These are phyloP conservation scores for Sclerotinia nivalis DNA, from an alignment of 2,329 filamentous ascomycete species.

Conservation along the genomic window DNA sequence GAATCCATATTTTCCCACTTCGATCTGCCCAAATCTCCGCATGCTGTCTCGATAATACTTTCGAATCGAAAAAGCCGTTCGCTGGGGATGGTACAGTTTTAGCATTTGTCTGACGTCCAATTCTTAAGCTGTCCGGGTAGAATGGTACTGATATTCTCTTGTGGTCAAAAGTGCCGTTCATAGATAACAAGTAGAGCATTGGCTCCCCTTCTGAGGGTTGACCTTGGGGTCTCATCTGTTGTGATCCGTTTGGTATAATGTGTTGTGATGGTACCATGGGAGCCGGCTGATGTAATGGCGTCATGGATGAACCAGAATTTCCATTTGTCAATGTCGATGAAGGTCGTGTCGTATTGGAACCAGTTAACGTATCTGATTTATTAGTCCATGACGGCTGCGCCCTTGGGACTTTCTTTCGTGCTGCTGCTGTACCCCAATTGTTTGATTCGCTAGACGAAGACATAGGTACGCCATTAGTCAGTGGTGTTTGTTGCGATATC, in stretches of 20 bases:
- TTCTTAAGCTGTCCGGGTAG: slow-evolving; percentile 88
- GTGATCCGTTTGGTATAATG: slow-evolving; percentile 58
- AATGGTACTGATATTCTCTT: slow-evolving; percentile 95
- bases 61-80: slow-evolving; percentile 98
- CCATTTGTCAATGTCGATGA: slow-evolving; percentile 62
- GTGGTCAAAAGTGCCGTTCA: slow-evolving; percentile 95
- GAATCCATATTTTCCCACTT: slow-evolving; percentile 87
- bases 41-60: slow-evolving; percentile 93
- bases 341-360: slow-evolving; percentile 58
- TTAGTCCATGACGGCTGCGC: slow-evolving; percentile 62
- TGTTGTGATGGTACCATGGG: slow-evolving; percentile 68
- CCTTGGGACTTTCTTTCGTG: slow-evolving; percentile 50
- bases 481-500: slow-evolving; percentile 60
- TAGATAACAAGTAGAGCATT: slow-evolving; percentile 80
- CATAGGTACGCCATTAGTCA: slow-evolving; percentile 57
- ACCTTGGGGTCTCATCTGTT: slow-evolving; percentile 48
- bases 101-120: slow-evolving; percentile 94
- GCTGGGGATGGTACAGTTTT: slow-evolving; percentile 88
- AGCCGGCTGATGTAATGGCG: slow-evolving; percentile 59
- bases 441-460: slow-evolving; percentile 33
- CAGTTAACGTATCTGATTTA: slow-evolving; percentile 65
- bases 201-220: slow-evolving; percentile 60
- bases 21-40: slow-evolving; percentile 92
- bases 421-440: slow-evolving; percentile 45
- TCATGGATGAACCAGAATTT: slow-evolving; percentile 61